Conservation (phyloP, 805 yeast genomes). For the Cyberlindnera xishuangbannaensis region DNA sequence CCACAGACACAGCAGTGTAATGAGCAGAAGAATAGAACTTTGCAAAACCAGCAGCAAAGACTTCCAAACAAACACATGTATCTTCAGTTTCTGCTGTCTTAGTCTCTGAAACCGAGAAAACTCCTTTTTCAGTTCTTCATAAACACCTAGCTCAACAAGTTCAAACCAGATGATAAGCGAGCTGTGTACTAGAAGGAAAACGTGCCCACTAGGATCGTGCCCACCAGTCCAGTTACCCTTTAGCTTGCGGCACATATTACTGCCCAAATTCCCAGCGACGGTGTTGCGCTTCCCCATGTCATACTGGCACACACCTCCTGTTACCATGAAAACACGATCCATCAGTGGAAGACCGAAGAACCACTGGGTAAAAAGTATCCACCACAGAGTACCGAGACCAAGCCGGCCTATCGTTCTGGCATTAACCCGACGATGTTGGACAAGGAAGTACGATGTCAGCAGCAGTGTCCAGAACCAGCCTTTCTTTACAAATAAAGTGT, state of each 20-base stretch:
- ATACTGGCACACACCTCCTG: constrained; percentile 74
- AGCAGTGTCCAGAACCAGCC: constrained; percentile 92
- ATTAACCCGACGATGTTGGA: constrained; percentile 16
- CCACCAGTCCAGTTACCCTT: constrained; percentile 81
- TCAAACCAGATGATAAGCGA: constrained; percentile 65
- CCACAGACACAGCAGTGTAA: constrained; percentile 50
- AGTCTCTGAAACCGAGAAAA: constrained; percentile 2
- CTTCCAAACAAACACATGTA: constrained; percentile 1
- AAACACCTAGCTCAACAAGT: constrained; percentile 36
- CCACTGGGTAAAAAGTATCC: constrained; percentile 88
- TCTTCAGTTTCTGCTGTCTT: background rate
- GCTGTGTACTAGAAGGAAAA: constrained; percentile 67
- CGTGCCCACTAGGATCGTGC: constrained; percentile 95
- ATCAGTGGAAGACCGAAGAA: constrained; percentile 77
- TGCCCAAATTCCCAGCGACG: constrained; percentile 12
- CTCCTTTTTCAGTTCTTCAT: constrained; percentile 24
- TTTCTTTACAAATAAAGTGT: constrained; percentile 69
- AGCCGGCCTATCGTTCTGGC: constrained; percentile 10
- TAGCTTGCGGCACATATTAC: constrained; percentile 40
- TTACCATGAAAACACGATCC: constrained; percentile 73
- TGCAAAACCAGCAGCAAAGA: background rate
- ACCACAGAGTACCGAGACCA: constrained; percentile 52
- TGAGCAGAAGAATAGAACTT: constrained; percentile 24
- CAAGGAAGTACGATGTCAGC: constrained; percentile 28
- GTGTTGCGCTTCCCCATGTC: constrained; percentile 1